phyloP scores from a whole-genome alignment of 192 early-diverging fungal genomes.

The Glomus cerebriforme region DNA sequence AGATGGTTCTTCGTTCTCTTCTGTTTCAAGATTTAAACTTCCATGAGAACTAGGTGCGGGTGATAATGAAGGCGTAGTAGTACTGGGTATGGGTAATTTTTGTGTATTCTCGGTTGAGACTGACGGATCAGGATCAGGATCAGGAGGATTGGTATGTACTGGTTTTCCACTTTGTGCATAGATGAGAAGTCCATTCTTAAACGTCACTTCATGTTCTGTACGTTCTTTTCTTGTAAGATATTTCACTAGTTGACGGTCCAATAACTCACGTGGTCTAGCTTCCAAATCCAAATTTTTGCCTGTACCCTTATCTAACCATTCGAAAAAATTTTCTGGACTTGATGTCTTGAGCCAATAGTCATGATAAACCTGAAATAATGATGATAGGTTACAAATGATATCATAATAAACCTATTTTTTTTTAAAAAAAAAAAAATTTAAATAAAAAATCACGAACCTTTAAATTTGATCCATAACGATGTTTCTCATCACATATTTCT shows the following conservation, averaged over 20 bases:
- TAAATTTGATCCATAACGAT: slow-evolving; percentile 47
- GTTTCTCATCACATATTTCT: slow-evolving; percentile 44
- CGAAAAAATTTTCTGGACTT: slow-evolving; percentile 46
- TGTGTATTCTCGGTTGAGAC: no score
- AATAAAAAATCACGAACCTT: slow-evolving; percentile 31
- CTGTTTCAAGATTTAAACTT: slow-evolving; percentile 11
- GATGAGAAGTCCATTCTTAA: slow-evolving; percentile 37
- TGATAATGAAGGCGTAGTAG: neutral
- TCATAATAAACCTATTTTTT: no score
- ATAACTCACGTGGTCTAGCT: slow-evolving; percentile 32
- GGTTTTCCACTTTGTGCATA: slow-evolving; percentile 34
- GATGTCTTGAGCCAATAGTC: slow-evolving; percentile 41
- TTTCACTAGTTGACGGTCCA: slow-evolving; percentile 38
- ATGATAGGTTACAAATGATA: no score
- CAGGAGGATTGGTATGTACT: slow-evolving; percentile 40
- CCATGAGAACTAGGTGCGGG: neutral
- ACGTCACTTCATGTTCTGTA: slow-evolving; percentile 38
- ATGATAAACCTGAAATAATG: slow-evolving; percentile 38
- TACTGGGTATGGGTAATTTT: neutral
- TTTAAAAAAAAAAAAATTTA: no score
- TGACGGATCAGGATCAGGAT: neutral
- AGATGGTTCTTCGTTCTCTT: slow-evolving; percentile 28
- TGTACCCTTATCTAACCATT: slow-evolving; percentile 46
- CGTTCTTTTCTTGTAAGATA: slow-evolving; percentile 42
- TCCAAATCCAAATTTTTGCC: slow-evolving; percentile 37